These are phyloP conservation scores for Strigomonas galati DNA, from an alignment of 208 protist genomes.

Conservation along the genomic window DNA sequence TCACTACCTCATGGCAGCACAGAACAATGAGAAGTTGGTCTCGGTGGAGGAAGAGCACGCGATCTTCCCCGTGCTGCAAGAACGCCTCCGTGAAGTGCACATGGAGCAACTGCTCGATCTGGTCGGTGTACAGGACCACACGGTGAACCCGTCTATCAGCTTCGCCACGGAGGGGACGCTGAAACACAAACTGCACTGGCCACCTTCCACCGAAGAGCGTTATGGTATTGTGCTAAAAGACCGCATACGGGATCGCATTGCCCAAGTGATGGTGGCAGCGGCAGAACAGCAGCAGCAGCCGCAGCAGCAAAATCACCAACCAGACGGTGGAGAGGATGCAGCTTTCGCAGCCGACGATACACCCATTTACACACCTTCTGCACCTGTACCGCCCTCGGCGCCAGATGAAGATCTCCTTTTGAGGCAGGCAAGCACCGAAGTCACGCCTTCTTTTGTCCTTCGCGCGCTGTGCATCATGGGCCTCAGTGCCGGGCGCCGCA, in stretches of 20 bases:
- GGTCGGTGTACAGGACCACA: slow-evolving; percentile 23
- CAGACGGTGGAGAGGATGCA: slow-evolving; percentile 5
- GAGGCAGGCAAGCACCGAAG: not conserved
- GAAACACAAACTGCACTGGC: slow-evolving; percentile 24
- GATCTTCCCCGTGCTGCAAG: slow-evolving; percentile 64
- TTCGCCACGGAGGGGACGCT: too few species aligned
- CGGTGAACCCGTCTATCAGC: too few species aligned
- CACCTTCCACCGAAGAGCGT: slow-evolving; percentile 63
- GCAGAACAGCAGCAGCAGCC: slow-evolving; percentile 15
- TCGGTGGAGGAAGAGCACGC: slow-evolving; percentile 58
- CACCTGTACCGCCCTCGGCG: not conserved
- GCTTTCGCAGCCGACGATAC: not conserved
- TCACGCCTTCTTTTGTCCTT: slow-evolving; percentile 2
- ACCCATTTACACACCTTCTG: slow-evolving; percentile 2
- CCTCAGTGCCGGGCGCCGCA: slow-evolving; percentile 60
- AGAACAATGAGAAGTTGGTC: slow-evolving; percentile 40
- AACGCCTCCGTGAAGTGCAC: slow-evolving; percentile 46
- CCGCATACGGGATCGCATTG: slow-evolving; percentile 63
- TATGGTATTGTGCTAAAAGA: slow-evolving; percentile 64
- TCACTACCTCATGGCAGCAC: slow-evolving; percentile 48
- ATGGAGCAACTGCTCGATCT: slow-evolving; percentile 60
- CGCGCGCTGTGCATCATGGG: slow-evolving; percentile 65
- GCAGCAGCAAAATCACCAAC: not conserved
- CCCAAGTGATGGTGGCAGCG: slow-evolving; percentile 35
- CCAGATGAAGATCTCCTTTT: not conserved